These are phyloP conservation scores for Xylariales sp. DNA, from an alignment of 2,329 filamentous ascomycete genomes.

Conservation along the genomic window DNA sequence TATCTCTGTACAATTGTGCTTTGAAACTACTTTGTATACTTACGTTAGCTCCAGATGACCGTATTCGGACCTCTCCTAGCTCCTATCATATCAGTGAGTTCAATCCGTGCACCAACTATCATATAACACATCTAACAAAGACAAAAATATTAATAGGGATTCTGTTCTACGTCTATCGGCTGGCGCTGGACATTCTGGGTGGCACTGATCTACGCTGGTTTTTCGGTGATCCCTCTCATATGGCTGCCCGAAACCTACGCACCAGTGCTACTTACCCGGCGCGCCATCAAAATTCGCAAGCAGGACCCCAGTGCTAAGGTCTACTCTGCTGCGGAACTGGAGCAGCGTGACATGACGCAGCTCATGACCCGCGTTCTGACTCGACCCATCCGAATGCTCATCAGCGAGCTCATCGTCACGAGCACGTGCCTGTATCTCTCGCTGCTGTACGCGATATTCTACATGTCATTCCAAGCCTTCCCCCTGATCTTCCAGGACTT, in stretches of 20 bases:
- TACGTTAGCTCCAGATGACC: conserved; percentile 54
- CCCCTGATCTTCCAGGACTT: conserved; percentile 62
- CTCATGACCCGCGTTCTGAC: conserved; percentile 67
- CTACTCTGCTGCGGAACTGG: conserved; percentile 59
- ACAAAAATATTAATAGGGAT: not conserved
- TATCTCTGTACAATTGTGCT: no score
- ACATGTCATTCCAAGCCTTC: conserved; percentile 75
- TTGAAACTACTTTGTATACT: no score
- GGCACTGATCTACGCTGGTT: conserved; percentile 62
- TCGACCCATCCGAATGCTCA: conserved; percentile 67
- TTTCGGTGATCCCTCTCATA: conserved; percentile 54
- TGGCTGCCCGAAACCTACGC: conserved; percentile 62
- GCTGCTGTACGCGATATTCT: conserved; percentile 61
- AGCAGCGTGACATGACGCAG: conserved; percentile 51
- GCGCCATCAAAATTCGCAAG: conserved; percentile 54
- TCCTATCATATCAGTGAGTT: conserved; percentile 49
- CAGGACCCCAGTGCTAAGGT: conserved; percentile 43
- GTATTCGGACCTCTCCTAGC: conserved; percentile 63
- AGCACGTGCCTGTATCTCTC: conserved; percentile 68
- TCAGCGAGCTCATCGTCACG: conserved; percentile 69
- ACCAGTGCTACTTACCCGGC: conserved; percentile 51
- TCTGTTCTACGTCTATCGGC: conserved; percentile 35
- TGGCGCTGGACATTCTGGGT: conserved; percentile 73
- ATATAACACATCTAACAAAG: no score
- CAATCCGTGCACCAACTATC: no score